Conservation (phyloP, 345 rosid species). For the Punica granatum region DNA sequence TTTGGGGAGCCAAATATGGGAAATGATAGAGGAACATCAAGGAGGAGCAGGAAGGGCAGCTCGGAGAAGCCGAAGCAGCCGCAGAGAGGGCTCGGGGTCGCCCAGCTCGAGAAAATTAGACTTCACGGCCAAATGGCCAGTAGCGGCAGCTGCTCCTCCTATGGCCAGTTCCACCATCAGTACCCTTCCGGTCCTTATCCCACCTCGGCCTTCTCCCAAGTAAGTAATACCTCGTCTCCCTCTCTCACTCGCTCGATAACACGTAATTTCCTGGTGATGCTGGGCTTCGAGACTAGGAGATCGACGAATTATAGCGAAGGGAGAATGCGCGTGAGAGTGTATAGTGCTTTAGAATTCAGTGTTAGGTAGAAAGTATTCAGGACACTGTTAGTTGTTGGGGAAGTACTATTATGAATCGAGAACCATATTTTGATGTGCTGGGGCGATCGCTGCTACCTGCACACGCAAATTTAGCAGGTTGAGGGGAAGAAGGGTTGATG, state of each 20-base stretch:
- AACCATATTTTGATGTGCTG: background rate
- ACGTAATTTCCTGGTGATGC: no score
- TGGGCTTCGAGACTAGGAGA: background rate
- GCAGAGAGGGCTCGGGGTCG: conserved; percentile 97
- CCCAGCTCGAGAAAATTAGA: conserved; percentile 60
- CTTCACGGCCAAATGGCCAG: conserved; percentile 19
- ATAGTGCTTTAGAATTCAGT: background rate
- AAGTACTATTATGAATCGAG: background rate
- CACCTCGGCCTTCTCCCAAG: conserved; percentile 59
- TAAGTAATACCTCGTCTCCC: conserved; percentile 11
- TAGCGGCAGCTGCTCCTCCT: conserved; percentile 23
- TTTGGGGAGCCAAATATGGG: conserved; percentile 74
- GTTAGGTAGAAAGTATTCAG: background rate
- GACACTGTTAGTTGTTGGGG: background rate
- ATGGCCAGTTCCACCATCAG: conserved; percentile 8
- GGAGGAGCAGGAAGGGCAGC: conserved; percentile 73
- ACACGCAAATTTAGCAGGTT: no score
- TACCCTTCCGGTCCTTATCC: conserved; percentile 20
- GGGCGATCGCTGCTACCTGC: no score
- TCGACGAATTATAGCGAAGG: background rate
- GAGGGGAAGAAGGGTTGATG: no score
- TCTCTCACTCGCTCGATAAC: background rate
- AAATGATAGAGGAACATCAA: conserved; percentile 51
- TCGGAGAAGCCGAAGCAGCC: conserved; percentile 55
- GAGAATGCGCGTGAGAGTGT: background rate